Evolutionary conservation across 176 grass and related monocot species (phyloP).

Genomic region (Microstegium vimineum): DNA sequence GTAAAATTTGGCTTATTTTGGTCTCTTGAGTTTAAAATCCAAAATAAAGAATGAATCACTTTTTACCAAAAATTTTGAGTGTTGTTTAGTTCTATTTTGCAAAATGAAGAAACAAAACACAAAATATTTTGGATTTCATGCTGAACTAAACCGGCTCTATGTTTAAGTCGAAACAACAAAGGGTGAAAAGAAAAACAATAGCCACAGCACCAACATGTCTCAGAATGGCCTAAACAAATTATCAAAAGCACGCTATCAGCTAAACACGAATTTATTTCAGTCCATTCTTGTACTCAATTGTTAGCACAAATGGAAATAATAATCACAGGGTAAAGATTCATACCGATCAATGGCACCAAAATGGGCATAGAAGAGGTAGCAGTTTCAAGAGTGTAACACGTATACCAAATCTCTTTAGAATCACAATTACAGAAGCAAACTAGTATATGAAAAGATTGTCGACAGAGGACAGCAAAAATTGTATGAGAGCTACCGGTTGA

Average conservation of each 20-base stretch:
- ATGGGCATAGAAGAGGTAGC: not conserved
- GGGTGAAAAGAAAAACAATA: not conserved
- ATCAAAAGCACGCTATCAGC: not conserved
- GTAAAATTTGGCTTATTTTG: too few species aligned
- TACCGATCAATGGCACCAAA: slow-evolving; percentile 10
- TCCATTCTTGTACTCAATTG: too few species aligned
- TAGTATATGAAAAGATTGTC: slow-evolving; percentile 12
- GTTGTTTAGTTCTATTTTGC: too few species aligned
- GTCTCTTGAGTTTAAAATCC: too few species aligned
- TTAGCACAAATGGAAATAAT: not conserved
- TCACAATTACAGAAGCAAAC: slow-evolving; percentile 33
- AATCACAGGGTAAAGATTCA: not conserved
- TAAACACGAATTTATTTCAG: too few species aligned
- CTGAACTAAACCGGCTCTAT: too few species aligned
- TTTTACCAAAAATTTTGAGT: too few species aligned
- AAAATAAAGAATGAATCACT: too few species aligned
- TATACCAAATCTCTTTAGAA: slow-evolving; percentile 10
- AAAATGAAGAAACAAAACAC: too few species aligned
- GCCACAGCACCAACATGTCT: not conserved
- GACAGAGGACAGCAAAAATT: not conserved
- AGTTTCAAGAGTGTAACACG: not conserved
- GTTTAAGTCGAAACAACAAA: not conserved
- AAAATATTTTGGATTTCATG: too few species aligned
- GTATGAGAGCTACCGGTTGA: slow-evolving; percentile 1
- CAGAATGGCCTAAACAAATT: not conserved